Evolutionary conservation across 2,329 filamentous ascomycete genomes (phyloP), one percentile per base, ranked within the genome.

Genomic region (Cladosporium cucumerinum): DNA sequence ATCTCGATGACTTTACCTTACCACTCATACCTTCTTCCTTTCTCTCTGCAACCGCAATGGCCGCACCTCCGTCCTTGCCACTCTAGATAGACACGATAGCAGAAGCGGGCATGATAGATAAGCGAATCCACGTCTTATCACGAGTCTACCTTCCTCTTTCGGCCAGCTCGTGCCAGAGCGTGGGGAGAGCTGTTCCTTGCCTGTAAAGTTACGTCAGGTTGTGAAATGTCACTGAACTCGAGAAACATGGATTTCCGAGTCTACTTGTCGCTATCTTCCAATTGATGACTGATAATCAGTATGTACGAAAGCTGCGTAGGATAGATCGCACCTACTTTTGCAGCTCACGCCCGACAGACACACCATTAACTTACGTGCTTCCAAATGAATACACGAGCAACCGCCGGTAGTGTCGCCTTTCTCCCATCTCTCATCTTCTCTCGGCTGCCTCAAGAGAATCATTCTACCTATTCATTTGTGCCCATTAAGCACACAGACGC

Each of bases 401-500:
- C 1, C 4, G 32, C 6, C 16, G n/a, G 14, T 46, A 7, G 0
- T 46, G 8, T 46, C 39, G 39, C 21, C 39, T 46, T n/a, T 46
- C 39, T 21, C 39, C 18, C n/a, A 11, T 46, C n/a, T 46, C 18
- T 1, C 39, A 46, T 21, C n/a, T n/a, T 46, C 39, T 46, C 39
- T 21, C 39, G n/a, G 21, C n/a, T 21, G 18, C 39, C n/a, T 46
- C 39, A 11, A 46, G 39, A 46, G 39, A 21, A 21, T 11, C 18
- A 10, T 10, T n/a, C 11, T 8, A 21, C 16, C 28, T 18, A 1
- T 12, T 64, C 32, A 58, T 28, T 57, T 52, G 16, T n/a, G 12
- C 14, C 49, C 63, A n/a, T 72, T 70, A 18, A 76, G 66, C 51
- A 66, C 66, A 57, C 77, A 84, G 6, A 83, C 73, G 30, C 78